Evolutionary conservation across 257 asterid species (phyloP).

Genomic region (Euphrasia confusa): DNA sequence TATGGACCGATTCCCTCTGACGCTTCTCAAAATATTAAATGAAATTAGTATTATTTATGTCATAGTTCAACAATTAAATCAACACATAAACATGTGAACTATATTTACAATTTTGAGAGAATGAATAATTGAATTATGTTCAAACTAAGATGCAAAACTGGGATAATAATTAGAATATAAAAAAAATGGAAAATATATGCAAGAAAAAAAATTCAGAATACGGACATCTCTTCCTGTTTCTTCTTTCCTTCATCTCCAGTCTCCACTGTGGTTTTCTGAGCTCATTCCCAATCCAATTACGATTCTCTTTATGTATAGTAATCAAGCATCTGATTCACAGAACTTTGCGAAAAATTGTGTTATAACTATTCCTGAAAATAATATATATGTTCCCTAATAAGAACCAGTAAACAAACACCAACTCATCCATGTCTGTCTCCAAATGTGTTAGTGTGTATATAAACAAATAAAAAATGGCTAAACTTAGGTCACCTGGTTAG

Average conservation of each 20-base stretch:
- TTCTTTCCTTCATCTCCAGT: not conserved
- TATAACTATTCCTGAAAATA: slow-evolving; percentile 20
- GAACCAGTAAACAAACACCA: slow-evolving; percentile 14
- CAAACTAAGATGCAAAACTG: slow-evolving; percentile 22
- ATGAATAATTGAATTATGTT: slow-evolving; percentile 13
- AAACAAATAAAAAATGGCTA: not conserved
- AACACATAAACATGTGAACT: no score
- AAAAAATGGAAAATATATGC: slow-evolving; percentile 11
- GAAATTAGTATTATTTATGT: no score
- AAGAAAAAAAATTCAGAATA: slow-evolving; percentile 17
- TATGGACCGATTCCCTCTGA: no score
- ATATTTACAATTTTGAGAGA: not conserved
- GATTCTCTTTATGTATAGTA: not conserved
- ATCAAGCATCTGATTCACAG: slow-evolving; percentile 20
- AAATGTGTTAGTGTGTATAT: no score
- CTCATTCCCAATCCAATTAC: not conserved
- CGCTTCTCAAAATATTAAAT: no score
- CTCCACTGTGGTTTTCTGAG: no score
- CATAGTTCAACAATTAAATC: no score
- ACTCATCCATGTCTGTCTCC: slow-evolving; percentile 1
- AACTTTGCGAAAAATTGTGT: slow-evolving; percentile 23
- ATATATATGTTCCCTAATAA: slow-evolving; percentile 13
- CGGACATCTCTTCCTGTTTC: slow-evolving; percentile 23
- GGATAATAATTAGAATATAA: slow-evolving; percentile 23
- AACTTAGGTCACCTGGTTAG: slow-evolving; percentile 27